Evolutionary conservation across 139 green algal species (phyloP), one percentile per base, ranked within the genome.

Genomic region (Haematococcus lacustris): DNA sequence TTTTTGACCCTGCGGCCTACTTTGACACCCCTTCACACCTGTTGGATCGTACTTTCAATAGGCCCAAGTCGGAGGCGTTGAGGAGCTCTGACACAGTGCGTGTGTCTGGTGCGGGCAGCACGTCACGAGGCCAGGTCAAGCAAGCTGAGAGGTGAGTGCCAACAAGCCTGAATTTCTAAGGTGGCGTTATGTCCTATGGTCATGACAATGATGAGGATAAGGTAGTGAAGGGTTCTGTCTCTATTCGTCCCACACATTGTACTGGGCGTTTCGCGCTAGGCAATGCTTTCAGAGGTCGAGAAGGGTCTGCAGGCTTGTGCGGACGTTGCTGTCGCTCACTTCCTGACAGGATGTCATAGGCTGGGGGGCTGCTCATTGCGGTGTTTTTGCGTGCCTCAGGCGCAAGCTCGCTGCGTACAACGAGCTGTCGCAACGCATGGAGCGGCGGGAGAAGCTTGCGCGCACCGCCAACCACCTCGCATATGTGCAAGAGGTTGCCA

Each of bases 11-110:
- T 1, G 81, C 73, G 0, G 66, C 77, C 34, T 87, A 93, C 78
- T 96, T 97, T 76, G 85, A 95, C 77, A 97, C 90, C 1, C 82
- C 85, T 0, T 71, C 69, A 9, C 82, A 92, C 71, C 82, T 97
- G 63, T 76, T 98, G 26, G 75, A 70, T 1, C 87, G 91, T 26
- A 61, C 81, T 26, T 94, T 89, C 83, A 97, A 97, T 75, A 81
- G 92, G 13, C 93, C 92, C 0, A 85, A 80, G 26, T 21, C 28
- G 3, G 39, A 59, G 50, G 69, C 69, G 50, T 43, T 72, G n/a
- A n/a, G 43, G 43, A 47, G 38, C 43, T 43, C 67, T 25, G 39
- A 63, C 30, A 30, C 67, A 6, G 67, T 72, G 28, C 32, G 38
- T 6, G 2, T 72, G 47, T n/a, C 67, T 1, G 71, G 51, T 21